Evolutionary conservation across 306 rosid species (phyloP).

Genomic region (Vicia villosa): DNA sequence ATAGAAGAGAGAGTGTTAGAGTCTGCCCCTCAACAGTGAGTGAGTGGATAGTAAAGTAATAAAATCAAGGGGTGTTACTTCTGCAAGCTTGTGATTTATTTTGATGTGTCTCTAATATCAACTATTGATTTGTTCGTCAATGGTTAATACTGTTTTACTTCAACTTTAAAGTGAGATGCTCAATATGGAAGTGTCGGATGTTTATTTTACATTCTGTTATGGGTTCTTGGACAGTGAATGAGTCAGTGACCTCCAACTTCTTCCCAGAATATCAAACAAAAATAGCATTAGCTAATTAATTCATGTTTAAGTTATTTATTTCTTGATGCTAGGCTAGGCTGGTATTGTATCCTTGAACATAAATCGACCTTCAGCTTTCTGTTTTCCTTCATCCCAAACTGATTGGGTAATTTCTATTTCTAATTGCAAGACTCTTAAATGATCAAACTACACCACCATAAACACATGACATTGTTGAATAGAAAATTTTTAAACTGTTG

Average conservation of each 20-base stretch:
- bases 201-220: background rate
- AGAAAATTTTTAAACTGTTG: background rate
- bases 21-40: background rate
- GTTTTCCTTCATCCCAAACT: background rate
- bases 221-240: conserved; percentile 3
- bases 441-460: background rate
- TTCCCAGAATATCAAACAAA: conserved; percentile 4
- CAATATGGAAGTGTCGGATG: background rate
- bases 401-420: background rate
- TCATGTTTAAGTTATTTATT: conserved; percentile 7
- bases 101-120: background rate
- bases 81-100: background rate
- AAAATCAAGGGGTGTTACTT: background rate
- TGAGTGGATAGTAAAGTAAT: background rate
- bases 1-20: no score
- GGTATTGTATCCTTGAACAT: conserved; percentile 7
- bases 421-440: background rate
- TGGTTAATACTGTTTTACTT: background rate
- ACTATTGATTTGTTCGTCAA: background rate
- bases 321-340: background rate
- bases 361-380: background rate
- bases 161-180: background rate
- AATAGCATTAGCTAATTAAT: background rate
- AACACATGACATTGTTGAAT: conserved; percentile 1
- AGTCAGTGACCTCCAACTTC: background rate